phyloP scores from a whole-genome alignment of 2,329 filamentous ascomycete species.

The Coniochaeta sp. region DNA sequence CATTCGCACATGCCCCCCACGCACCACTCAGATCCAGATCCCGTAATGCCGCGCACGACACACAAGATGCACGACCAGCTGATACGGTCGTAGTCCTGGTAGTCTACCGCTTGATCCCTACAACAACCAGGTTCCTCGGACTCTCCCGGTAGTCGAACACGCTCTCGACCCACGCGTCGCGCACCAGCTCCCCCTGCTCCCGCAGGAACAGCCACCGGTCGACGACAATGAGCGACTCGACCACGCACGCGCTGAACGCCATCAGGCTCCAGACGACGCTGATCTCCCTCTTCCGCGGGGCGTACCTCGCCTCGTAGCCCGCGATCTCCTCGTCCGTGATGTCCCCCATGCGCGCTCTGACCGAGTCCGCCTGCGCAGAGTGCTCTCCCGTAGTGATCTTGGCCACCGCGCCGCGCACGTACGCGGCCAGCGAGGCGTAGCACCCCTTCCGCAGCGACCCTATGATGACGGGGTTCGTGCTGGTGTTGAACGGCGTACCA shows the following conservation, averaged over 20 bases:
- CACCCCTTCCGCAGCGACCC: constrained; percentile 76
- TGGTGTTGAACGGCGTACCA: constrained; percentile 40
- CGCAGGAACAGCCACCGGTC: constrained; percentile 84
- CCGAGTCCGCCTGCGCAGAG: constrained; percentile 50
- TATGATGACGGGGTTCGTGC: constrained; percentile 76
- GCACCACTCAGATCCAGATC: not conserved
- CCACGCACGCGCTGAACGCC: constrained; percentile 86
- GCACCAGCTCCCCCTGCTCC: constrained; percentile 65
- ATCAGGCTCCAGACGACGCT: constrained; percentile 89
- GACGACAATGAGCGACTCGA: constrained; percentile 83
- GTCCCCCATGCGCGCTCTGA: constrained; percentile 56
- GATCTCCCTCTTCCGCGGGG: constrained; percentile 66
- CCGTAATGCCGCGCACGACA: not conserved
- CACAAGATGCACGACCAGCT: not conserved
- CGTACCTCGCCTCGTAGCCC: constrained; percentile 60
- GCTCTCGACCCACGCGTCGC: constrained; percentile 81
- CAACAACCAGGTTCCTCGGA: constrained; percentile 86
- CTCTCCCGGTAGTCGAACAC: constrained; percentile 86
- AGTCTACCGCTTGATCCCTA: constrained; percentile 63
- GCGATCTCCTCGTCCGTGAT: constrained; percentile 72
- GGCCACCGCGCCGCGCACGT: constrained; percentile 71
- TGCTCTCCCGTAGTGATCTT: constrained; percentile 59
- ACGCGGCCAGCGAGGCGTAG: constrained; percentile 67
- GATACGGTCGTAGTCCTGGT: too few relatives aligned
- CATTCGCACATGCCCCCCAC: not conserved